A percentile compares a stretch with the other conserved stretches of the same genome.
phyloP scores from a whole-genome alignment of 441 rosid species.

The Gossypium gossypioides region DNA sequence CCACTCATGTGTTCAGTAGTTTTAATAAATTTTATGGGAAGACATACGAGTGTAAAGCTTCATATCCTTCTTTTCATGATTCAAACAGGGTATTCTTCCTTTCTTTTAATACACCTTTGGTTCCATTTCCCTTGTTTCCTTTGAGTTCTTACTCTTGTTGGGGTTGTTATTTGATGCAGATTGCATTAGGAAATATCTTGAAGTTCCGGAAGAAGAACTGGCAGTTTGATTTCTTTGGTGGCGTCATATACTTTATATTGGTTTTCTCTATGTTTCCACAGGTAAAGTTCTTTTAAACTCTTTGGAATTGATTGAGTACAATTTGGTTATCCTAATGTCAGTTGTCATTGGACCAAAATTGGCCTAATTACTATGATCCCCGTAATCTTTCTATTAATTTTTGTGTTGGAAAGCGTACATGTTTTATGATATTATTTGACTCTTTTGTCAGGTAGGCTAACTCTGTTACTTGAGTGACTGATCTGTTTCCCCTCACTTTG shows the following conservation, averaged over 20 bases:
- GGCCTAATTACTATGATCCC: background rate
- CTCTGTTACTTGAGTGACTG: constrained; percentile 18
- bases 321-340: constrained; percentile 1
- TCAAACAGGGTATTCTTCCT: constrained; percentile 67
- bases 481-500: constrained; percentile 16
- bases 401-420: constrained; percentile 8
- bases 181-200: constrained; percentile 95
- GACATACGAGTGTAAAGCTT: constrained; percentile 67
- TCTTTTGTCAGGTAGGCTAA: background rate
- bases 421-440: background rate
- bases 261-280: constrained; percentile 90
- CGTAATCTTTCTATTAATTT: background rate
- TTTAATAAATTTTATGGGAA: constrained; percentile 58
- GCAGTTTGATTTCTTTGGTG: constrained; percentile 98
- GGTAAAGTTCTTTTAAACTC: constrained; percentile 36
- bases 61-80: constrained; percentile 94
- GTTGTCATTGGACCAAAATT: constrained; percentile 1
- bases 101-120: constrained; percentile 1
- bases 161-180: constrained; percentile 40
- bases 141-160: constrained; percentile 8
- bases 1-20: constrained; percentile 81
- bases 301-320: constrained; percentile 1
- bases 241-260: constrained; percentile 81
- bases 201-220: constrained; percentile 98
- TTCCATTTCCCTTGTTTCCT: constrained; percentile 7